Percentiles rank a stretch among this genome's conserved stretches.
Conservation (phyloP, 2,329 filamentous ascomycete genomes). For the Lachnellula occidentalis region DNA sequence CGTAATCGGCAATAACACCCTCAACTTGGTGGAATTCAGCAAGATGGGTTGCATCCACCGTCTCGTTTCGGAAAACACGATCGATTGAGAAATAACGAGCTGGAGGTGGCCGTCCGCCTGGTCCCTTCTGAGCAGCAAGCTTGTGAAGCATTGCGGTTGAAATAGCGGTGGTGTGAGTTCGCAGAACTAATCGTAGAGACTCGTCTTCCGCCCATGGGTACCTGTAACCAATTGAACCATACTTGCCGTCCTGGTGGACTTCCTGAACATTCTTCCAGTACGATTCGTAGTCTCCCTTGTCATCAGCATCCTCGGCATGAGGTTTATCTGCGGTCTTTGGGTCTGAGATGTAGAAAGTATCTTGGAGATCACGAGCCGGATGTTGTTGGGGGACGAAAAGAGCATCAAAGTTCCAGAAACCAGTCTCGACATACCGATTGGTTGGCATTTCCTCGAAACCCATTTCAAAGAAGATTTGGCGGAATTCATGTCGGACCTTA, state of each 20-base stretch:
- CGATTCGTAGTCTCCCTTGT: conserved; percentile 65
- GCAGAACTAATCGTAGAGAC: conserved; percentile 78
- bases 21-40: conserved; percentile 99
- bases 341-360: conserved; percentile 97
- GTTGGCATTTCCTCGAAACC: conserved; percentile 99
- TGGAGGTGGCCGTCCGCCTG: conserved; percentile 56
- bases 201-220: conserved; percentile 92
- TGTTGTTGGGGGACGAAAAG: conserved; percentile 98
- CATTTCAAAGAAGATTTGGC: conserved; percentile 98
- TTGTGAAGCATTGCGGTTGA: conserved; percentile 88
- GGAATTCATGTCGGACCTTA: conserved; percentile 93
- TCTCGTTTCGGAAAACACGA: conserved; percentile 95
- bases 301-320: conserved; percentile 47
- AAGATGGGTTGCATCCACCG: conserved; percentile 92
- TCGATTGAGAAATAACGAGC: conserved; percentile 99
- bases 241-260: conserved; percentile 88
- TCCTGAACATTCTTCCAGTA: conserved; percentile 86
- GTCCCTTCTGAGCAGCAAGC: conserved; percentile 74
- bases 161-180: conserved; percentile 93
- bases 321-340: conserved; percentile 70
- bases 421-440: conserved; percentile 86
- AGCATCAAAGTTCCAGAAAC: conserved; percentile 98
- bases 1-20: conserved; percentile 96
- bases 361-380: conserved; percentile 92
- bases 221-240: conserved; percentile 91